Percentiles rank a stretch among this genome's conserved stretches.
These are phyloP conservation scores for Syzygium oleosum DNA, from an alignment of 345 rosid species.

Conservation along the genomic window DNA sequence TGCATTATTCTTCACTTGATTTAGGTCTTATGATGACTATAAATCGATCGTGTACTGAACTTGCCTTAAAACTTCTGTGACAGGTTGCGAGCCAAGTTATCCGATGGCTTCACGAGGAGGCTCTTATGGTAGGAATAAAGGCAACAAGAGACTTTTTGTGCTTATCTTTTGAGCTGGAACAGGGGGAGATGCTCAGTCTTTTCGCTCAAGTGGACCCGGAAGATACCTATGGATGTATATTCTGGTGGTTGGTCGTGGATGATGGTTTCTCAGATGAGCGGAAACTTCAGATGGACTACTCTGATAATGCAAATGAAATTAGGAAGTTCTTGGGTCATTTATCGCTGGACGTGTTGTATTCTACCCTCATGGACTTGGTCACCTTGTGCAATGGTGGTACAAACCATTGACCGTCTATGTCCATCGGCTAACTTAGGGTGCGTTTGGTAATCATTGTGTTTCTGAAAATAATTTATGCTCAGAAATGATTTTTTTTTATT, in stretches of 20 bases:
- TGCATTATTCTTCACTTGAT: neutral
- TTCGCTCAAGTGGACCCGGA: conserved; percentile 83
- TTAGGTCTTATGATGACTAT: neutral
- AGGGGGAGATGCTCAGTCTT: conserved; percentile 75
- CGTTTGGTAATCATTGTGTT: too few species aligned
- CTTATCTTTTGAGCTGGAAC: conserved; percentile 74
- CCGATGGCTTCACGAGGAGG: conserved; percentile 89
- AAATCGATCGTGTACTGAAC: neutral
- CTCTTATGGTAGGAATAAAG: conserved; percentile 70
- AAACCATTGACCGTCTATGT: conserved; percentile 7
- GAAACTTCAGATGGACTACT: conserved; percentile 27
- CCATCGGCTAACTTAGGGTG: neutral
- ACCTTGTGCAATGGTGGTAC: conserved; percentile 53
- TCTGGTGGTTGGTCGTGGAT: conserved; percentile 94
- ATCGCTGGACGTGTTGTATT: conserved; percentile 55
- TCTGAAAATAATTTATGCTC: too few species aligned
- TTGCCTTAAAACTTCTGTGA: neutral
- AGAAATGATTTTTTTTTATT: too few species aligned
- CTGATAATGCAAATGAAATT: conserved; percentile 42
- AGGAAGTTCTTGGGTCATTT: conserved; percentile 72
- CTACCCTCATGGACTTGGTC: conserved; percentile 70
- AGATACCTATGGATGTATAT: conserved; percentile 57
- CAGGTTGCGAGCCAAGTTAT: conserved; percentile 96
- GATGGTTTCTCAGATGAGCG: conserved; percentile 55
- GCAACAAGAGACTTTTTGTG: conserved; percentile 64